These are phyloP conservation scores for Didymella pomorum DNA, from an alignment of 2,329 filamentous ascomycete genomes.

Conservation along the genomic window DNA sequence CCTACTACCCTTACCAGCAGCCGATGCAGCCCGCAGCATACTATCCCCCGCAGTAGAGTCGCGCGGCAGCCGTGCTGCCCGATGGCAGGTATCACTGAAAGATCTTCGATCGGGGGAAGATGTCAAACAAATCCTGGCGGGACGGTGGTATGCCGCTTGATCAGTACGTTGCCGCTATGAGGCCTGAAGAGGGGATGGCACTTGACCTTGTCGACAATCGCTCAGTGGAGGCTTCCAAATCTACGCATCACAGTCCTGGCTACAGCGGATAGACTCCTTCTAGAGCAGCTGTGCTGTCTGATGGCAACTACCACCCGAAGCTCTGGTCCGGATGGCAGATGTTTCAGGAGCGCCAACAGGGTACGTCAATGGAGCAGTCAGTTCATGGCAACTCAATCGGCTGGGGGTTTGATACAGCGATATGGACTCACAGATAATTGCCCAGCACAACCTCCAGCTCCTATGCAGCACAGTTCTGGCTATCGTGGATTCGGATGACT, in stretches of 20 bases:
- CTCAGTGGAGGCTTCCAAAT: too few species aligned
- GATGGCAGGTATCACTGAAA: background rate
- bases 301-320: too few species aligned
- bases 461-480: background rate
- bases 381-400: too few species aligned
- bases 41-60: slow-evolving; percentile 58
- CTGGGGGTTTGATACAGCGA: too few species aligned
- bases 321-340: too few species aligned
- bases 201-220: background rate
- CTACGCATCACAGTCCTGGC: too few species aligned
- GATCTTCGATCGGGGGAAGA: background rate
- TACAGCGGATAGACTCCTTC: too few species aligned
- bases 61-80: background rate
- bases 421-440: background rate
- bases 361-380: too few species aligned
- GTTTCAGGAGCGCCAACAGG: too few species aligned
- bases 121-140: background rate
- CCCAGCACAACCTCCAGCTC: background rate
- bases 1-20: slow-evolving; percentile 66
- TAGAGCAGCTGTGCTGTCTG: too few species aligned
- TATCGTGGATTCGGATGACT: background rate
- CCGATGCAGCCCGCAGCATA: slow-evolving; percentile 60
- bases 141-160: background rate
- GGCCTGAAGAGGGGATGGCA: background rate
- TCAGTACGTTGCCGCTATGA: background rate